Conservation (phyloP, 495 filamentous ascomycete genomes). For the Rostrohypoxylon terebratum region DNA sequence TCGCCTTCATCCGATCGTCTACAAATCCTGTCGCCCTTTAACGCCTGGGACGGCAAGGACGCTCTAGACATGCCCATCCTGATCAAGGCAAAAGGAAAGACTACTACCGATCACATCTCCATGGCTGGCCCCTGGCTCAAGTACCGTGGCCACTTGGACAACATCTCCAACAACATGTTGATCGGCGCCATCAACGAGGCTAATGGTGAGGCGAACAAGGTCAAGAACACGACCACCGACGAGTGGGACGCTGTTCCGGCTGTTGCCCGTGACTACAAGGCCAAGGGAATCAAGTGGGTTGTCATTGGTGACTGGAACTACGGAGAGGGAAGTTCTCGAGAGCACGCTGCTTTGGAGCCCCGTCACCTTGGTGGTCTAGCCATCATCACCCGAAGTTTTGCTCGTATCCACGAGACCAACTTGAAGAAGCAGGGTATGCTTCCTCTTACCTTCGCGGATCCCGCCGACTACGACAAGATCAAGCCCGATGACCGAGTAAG, state of each 20-base stretch:
- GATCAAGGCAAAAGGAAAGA: conserved; percentile 98
- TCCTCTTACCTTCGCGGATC: conserved; percentile 92
- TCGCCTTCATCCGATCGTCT: conserved; percentile 93
- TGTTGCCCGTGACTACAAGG: conserved; percentile 98
- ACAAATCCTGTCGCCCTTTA: conserved; percentile 88
- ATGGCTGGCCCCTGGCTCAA: conserved; percentile 99
- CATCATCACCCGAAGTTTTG: conserved; percentile 95
- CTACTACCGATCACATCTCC: conserved; percentile 99
- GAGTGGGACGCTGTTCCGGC: conserved; percentile 89
- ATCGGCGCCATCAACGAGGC: conserved; percentile 96
- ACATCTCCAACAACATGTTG: conserved; percentile 99
- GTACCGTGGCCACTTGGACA: conserved; percentile 99
- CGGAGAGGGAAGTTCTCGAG: conserved; percentile 95
- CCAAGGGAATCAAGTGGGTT: conserved; percentile 94
- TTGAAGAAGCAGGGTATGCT: conserved; percentile 99
- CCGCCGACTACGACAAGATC: conserved; percentile 98
- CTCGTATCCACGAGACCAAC: conserved; percentile 99
- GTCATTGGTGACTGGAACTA: conserved; percentile 99
- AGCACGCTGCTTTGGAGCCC: conserved; percentile 98
- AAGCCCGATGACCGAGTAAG: conserved; percentile 82
- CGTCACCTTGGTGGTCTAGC: conserved; percentile 96
- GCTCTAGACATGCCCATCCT: conserved; percentile 87
- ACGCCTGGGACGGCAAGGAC: conserved; percentile 95
- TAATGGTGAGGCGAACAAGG: conserved; percentile 98
- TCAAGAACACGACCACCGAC: conserved; percentile 89